Base-by-base conservation (phyloP, 202 grass and related monocot genomes). In the Zoysia matrella region DNA sequence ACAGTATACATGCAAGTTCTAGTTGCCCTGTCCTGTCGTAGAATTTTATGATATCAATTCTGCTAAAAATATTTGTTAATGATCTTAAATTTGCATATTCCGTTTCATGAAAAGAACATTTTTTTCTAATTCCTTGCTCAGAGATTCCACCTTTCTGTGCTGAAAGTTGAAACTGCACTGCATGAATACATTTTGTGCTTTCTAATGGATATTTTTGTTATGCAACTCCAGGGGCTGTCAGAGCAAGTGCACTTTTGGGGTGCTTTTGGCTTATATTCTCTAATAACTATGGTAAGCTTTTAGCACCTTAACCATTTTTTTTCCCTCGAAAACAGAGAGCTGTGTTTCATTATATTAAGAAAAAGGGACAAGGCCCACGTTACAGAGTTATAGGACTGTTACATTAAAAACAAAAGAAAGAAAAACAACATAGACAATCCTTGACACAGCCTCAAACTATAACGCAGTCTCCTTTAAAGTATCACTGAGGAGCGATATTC, bases 161-260 rank as follows among this genome's bases (percentile, higher is more conserved):
- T 36, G 30, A 36, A 36, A 36, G 50, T 54, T 83, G 12, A 84
- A 74, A 75, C 11, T 80, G 47, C 11, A 0, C 62, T 47, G 8
- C 22, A 3, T 61, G 15, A 65, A 47, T 80, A 80, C 60, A 46
- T 36, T 76, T 90, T 84, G 67, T 58, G 53, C 58, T 14, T 72
- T 80, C 53, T 85, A 70, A 71, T 65, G 11, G 22, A 51, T 42
- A 14, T 43, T 82, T 11, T 53, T 79, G 2, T 82, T 75, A 52
- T 64, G 43, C 22, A 51, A 82, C 81, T 86, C 3, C 72, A 98
- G 95, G 89, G 48, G 56, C 65, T 93, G 65, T 89, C 87, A 44
- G 92, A 98, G 84, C 72, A 91, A 88, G 82, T 80, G 63, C 86
- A 88, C 82, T 98, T 92, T 86, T 98, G 95, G 95, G 95, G 95